phyloP scores from a whole-genome alignment of 2,329 filamentous ascomycete species.

The Gyromitra esculenta region DNA sequence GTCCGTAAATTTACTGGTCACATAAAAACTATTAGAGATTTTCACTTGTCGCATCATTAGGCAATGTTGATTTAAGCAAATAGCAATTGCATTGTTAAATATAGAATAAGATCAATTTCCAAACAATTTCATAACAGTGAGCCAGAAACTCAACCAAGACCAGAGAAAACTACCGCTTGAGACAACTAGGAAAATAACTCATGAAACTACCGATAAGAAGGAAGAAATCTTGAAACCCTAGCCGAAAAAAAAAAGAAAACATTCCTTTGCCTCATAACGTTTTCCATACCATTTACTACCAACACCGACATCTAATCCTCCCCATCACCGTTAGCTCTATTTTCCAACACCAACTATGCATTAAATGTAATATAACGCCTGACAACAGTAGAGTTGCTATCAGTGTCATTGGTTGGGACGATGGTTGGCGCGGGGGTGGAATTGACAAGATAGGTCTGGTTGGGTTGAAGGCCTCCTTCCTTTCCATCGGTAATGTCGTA shows the following conservation, averaged over 20 bases:
- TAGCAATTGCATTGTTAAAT: constrained; percentile 9
- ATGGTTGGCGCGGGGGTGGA: constrained; percentile 24
- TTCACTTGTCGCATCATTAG: background rate
- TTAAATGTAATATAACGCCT: constrained; percentile 6
- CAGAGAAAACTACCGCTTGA: constrained; percentile 3
- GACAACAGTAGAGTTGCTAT: background rate
- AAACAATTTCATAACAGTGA: constrained; percentile 12
- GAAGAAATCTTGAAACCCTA: constrained; percentile 15
- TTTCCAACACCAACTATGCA: background rate
- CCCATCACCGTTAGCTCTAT: constrained; percentile 12
- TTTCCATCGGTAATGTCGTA: constrained; percentile 50
- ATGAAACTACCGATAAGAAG: constrained; percentile 1
- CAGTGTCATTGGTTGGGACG: constrained; percentile 3
- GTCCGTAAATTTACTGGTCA: background rate
- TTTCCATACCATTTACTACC: background rate
- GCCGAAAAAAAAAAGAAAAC: constrained; percentile 29
- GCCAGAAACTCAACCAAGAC: constrained; percentile 12
- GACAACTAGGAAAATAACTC: constrained; percentile 5
- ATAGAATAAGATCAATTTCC: background rate
- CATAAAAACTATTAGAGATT: background rate
- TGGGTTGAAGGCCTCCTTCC: constrained; percentile 43
- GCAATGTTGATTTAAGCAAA: background rate
- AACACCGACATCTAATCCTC: too few species aligned
- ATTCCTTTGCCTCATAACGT: constrained; percentile 2
- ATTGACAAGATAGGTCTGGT: constrained; percentile 45